Evolutionary conservation across 2,329 filamentous ascomycete species (phyloP).

Genomic region (Scedosporium dehoogii): DNA sequence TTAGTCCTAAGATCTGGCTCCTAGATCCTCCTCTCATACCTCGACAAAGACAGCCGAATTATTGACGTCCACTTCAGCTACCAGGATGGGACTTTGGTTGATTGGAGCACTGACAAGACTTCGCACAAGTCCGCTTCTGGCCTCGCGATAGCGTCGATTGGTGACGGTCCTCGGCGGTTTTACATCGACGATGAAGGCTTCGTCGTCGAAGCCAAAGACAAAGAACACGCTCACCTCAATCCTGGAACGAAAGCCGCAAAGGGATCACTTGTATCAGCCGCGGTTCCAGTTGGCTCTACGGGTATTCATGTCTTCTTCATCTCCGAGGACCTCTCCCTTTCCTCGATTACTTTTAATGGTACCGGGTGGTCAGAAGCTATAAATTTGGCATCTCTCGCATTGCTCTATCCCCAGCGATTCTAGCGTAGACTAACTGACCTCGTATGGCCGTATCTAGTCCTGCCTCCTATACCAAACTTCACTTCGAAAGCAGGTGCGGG

Average conservation of each 20-base stretch:
- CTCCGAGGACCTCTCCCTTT: not conserved
- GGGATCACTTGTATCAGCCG: not conserved
- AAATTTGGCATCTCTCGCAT: not conserved
- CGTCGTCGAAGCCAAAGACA: not conserved
- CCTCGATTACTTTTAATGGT: not conserved
- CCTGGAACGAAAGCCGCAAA: not conserved
- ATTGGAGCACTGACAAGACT: not conserved
- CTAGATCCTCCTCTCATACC: not conserved
- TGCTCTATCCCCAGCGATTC: not conserved
- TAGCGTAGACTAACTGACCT: not conserved
- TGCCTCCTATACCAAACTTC: not conserved
- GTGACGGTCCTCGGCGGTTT: not conserved
- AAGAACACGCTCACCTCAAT: not conserved
- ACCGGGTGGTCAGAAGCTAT: not conserved
- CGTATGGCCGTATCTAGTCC: not conserved
- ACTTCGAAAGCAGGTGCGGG: not conserved
- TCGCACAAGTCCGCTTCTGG: not conserved
- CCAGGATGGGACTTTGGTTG: not conserved
- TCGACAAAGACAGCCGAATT: not conserved
- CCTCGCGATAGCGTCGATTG: not conserved
- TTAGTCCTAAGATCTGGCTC: not conserved
- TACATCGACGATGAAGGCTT: not conserved
- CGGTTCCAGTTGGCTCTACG: not conserved
- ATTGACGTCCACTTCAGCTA: not conserved
- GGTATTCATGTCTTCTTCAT: not conserved